Base-by-base conservation (phyloP, 2,329 filamentous ascomycete genomes). In the Talaromyces rugulosus region DNA sequence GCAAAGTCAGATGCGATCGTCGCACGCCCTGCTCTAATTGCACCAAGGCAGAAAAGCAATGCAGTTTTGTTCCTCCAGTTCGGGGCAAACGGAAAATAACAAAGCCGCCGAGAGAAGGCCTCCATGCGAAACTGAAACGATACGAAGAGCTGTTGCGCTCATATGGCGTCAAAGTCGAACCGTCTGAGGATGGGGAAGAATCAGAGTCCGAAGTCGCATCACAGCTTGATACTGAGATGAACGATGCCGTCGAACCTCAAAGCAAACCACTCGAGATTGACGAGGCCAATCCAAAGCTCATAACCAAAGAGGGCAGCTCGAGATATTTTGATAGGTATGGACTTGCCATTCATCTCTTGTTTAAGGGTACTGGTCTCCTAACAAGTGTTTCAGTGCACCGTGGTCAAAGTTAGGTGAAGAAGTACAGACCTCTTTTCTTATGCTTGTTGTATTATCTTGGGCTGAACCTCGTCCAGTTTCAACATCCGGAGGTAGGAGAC, bases 1-100 rank as follows among this genome's bases (percentile, higher is more conserved):
- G 77, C 27, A 80, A 80, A 63, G 73, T 80, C 59, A 80, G 74
- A 58, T 82, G 80, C 64, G 74, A 82, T 64, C 73, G 74, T 51
- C 64, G 64, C 14, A 66, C 70, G 1, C 78, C 78, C 0, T 82
- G 80, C 60, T 75, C 75, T 7, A 82, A 81, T 63, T 82, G 80
- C 59, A 61, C 68, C 44, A 81, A 77, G 62, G 70, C 77, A 1
- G 64, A 67, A 18, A 68, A 67, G 18, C 69, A 75, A 63, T 80
- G 78, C 63, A 68, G 71, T 28, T 79, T 71, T 52, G 67, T 67
- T 4, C 62, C 70, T 34, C 72, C 73, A 4, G 28, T 33, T 8
- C 56, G 56, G 2, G 56, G 56, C 27, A 50, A 34, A 28, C 40
- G 56, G 12, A 51, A 34, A 33, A 58, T 18, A 28, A 50, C 40